Evolutionary conservation across 1,284 basidiomycete genomes (phyloP).

Genomic region (Taiwanofungus camphoratus): DNA sequence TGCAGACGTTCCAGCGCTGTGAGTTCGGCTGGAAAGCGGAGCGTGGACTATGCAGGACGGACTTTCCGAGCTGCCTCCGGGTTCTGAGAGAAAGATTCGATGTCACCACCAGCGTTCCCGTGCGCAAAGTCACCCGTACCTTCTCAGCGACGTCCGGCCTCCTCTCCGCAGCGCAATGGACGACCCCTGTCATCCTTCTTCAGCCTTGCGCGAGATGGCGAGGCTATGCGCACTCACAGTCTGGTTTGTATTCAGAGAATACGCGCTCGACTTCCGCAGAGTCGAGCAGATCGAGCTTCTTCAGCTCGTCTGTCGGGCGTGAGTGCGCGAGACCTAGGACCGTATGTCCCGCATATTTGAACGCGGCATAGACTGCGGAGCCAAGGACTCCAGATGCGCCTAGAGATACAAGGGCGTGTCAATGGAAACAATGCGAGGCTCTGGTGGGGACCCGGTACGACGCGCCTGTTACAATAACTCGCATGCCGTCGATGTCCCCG

Average conservation of each 20-base stretch:
- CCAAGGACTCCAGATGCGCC: conserved; percentile 79
- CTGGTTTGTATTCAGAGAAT: conserved; percentile 52
- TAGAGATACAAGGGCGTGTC: conserved; percentile 22
- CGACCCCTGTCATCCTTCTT: conserved; percentile 48
- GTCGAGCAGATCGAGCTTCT: conserved; percentile 57
- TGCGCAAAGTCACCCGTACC: too few relatives aligned
- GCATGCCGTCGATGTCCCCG: conserved; percentile 26
- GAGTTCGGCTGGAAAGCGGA: too few relatives aligned
- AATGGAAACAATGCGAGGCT: not conserved
- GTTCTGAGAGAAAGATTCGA: conserved; percentile 49
- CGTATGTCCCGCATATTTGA: conserved; percentile 37
- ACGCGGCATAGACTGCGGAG: conserved; percentile 57
- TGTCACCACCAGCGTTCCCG: too few relatives aligned
- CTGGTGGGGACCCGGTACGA: not conserved
- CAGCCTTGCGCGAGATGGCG: conserved; percentile 1
- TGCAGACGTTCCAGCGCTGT: too few relatives aligned
- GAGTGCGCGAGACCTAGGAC: conserved; percentile 63
- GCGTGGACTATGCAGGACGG: conserved; percentile 10
- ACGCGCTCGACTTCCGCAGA: conserved; percentile 39
- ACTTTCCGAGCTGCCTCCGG: conserved; percentile 62
- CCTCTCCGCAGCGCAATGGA: conserved; percentile 83
- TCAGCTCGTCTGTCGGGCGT: conserved; percentile 46
- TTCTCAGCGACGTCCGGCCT: conserved; percentile 80
- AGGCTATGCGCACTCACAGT: conserved; percentile 48
- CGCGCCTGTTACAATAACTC: conserved; percentile 49